Evolutionary conservation across 257 asterid genomes (phyloP).

Genomic region (Prunella vulgaris): DNA sequence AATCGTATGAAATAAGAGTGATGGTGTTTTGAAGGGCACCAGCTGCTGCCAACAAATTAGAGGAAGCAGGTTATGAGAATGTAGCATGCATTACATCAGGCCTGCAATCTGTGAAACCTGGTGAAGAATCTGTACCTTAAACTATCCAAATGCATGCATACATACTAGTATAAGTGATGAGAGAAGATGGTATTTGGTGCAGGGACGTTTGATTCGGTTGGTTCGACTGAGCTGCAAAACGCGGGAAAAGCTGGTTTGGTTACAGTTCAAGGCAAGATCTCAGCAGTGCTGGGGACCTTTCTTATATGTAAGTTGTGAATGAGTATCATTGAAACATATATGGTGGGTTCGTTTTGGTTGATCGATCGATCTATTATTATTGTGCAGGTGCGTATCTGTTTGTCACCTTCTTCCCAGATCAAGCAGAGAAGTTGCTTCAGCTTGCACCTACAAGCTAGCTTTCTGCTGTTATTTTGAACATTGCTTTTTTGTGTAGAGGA

Average conservation of each 20-base stretch:
- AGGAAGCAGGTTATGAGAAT: slow-evolving; percentile 63
- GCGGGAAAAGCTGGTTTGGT: slow-evolving; percentile 96
- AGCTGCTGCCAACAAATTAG: slow-evolving; percentile 72
- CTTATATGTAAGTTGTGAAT: slow-evolving; percentile 62
- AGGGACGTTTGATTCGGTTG: slow-evolving; percentile 81
- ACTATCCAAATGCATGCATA: neutral
- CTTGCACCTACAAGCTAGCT: slow-evolving; percentile 51
- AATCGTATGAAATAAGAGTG: too few species aligned
- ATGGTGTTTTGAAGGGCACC: slow-evolving; percentile 44
- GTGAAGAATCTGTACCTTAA: slow-evolving; percentile 32
- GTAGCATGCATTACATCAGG: slow-evolving; percentile 88
- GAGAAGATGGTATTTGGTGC: neutral
- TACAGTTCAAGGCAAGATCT: slow-evolving; percentile 80
- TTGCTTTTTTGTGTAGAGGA: neutral
- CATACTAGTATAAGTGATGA: neutral
- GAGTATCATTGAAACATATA: neutral
- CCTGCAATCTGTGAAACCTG: slow-evolving; percentile 75
- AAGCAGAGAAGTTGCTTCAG: slow-evolving; percentile 75
- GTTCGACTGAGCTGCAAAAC: slow-evolving; percentile 82
- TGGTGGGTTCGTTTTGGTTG: neutral
- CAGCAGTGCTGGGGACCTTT: slow-evolving; percentile 83
- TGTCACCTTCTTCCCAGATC: slow-evolving; percentile 85
- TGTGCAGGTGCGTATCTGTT: slow-evolving; percentile 75
- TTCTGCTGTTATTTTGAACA: neutral
- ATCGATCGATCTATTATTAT: neutral